Percentiles rank a stretch among this genome's conserved stretches.
Evolutionary conservation across 1,139 yeast species (phyloP).

Genomic region (Pichia sp.): DNA sequence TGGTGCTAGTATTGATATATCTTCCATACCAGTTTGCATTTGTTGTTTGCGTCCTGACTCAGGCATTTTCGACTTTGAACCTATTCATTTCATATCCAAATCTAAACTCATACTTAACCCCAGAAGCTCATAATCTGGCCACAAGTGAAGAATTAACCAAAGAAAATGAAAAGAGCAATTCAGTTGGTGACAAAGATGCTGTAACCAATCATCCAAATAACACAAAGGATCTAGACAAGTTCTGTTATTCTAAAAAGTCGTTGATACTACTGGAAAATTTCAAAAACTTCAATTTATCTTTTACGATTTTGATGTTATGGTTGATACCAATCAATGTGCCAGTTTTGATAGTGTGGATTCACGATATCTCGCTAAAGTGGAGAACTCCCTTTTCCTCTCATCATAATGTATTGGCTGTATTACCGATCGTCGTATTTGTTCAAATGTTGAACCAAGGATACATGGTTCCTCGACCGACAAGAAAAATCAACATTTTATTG

Average conservation of each 20-base stretch:
- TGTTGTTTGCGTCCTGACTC: slow-evolving; percentile 53
- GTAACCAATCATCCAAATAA: background rate
- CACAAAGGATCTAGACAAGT: slow-evolving; percentile 2
- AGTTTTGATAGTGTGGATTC: slow-evolving; percentile 63
- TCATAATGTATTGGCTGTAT: slow-evolving; percentile 63
- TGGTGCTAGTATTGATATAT: slow-evolving; percentile 49
- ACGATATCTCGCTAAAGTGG: slow-evolving; percentile 66
- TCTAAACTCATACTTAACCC: slow-evolving; percentile 14
- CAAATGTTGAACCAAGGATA: slow-evolving; percentile 41
- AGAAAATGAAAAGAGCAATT: background rate
- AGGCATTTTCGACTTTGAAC: slow-evolving; percentile 30
- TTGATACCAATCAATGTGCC: slow-evolving; percentile 67
- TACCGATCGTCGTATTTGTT: slow-evolving; percentile 56
- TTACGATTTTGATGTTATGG: slow-evolving; percentile 61
- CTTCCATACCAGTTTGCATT: slow-evolving; percentile 80
- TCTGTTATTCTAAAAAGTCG: background rate
- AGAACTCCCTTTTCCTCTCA: slow-evolving; percentile 73
- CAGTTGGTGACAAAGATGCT: background rate
- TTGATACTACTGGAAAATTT: slow-evolving; percentile 25
- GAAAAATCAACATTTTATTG: slow-evolving; percentile 29
- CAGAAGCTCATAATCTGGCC: background rate
- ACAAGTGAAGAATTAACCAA: background rate
- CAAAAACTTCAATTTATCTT: slow-evolving; percentile 50
- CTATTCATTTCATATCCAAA: slow-evolving; percentile 4
- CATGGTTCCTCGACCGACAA: slow-evolving; percentile 28